Percentiles rank a stretch among this genome's conserved stretches.
phyloP scores from a whole-genome alignment of 202 grass and related monocot species.

The Cymbopogon flexuosus region DNA sequence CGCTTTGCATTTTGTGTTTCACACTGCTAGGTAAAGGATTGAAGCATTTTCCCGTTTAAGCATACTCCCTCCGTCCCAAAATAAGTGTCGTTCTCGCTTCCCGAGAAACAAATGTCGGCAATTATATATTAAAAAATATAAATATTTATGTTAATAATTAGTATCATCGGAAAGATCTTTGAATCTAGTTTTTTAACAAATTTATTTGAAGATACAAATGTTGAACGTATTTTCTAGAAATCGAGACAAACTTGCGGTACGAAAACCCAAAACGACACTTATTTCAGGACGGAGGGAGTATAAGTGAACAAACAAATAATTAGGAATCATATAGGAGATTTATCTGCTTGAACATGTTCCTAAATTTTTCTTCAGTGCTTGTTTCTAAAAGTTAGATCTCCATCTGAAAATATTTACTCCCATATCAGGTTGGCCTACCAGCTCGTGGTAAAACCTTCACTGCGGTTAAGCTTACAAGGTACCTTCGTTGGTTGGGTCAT shows the following conservation, averaged over 20 bases:
- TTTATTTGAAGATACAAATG: too few species aligned
- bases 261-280: too few species aligned
- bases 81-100: too few species aligned
- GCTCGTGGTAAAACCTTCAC: constrained; percentile 98
- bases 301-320: neutral
- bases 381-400: constrained; percentile 14
- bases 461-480: constrained; percentile 96
- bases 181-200: too few species aligned
- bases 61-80: neutral
- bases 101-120: too few species aligned
- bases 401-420: constrained; percentile 32
- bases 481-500: constrained; percentile 95
- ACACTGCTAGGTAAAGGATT: neutral
- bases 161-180: too few species aligned
- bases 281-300: too few species aligned
- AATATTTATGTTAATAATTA: too few species aligned
- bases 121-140: too few species aligned
- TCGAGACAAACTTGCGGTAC: too few species aligned
- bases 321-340: neutral
- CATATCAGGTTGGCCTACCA: constrained; percentile 83
- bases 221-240: too few species aligned
- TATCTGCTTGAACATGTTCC: constrained; percentile 10
- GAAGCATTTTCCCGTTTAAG: neutral
- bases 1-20: neutral
- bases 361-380: constrained; percentile 18